Evolutionary conservation across 441 rosid genomes (phyloP).

Genomic region (Eutrema salsugineum): DNA sequence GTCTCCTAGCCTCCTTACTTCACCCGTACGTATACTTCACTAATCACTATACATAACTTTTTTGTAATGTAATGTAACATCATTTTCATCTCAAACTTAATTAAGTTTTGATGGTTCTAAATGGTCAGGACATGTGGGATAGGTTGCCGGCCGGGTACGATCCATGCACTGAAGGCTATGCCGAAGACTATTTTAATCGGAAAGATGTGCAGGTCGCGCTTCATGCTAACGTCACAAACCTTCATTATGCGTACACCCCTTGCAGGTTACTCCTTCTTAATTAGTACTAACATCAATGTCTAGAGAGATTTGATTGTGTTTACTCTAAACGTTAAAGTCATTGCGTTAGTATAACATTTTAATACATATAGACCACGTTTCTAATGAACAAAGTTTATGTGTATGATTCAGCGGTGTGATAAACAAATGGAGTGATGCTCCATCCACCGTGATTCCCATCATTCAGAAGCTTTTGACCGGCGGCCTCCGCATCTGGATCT

Average conservation of each 20-base stretch:
- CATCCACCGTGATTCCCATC: constrained; percentile 38
- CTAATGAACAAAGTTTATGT: neutral
- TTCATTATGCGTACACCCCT: constrained; percentile 46
- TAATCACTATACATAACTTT: too few relatives aligned
- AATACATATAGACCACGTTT: neutral
- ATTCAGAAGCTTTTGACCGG: constrained; percentile 39
- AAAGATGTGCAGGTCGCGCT: constrained; percentile 52
- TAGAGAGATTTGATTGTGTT: neutral
- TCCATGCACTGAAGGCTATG: constrained; percentile 47
- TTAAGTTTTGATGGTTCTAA: neutral
- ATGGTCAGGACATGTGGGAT: constrained; percentile 41
- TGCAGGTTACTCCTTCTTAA: constrained; percentile 50
- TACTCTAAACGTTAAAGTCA: neutral
- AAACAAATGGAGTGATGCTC: constrained; percentile 37
- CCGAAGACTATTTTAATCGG: constrained; percentile 42
- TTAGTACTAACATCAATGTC: neutral
- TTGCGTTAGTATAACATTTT: too few relatives aligned
- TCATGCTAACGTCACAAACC: constrained; percentile 56
- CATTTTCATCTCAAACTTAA: neutral
- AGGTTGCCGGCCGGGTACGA: constrained; percentile 52
- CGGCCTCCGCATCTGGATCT: constrained; percentile 55
- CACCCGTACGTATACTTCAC: constrained; percentile 30
- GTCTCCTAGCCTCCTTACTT: constrained; percentile 39
- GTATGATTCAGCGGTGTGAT: constrained; percentile 33
- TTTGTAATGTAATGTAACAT: neutral